phyloP scores from a whole-genome alignment of 1,284 basidiomycete genomes.

The Cryptococcus hybrid region DNA sequence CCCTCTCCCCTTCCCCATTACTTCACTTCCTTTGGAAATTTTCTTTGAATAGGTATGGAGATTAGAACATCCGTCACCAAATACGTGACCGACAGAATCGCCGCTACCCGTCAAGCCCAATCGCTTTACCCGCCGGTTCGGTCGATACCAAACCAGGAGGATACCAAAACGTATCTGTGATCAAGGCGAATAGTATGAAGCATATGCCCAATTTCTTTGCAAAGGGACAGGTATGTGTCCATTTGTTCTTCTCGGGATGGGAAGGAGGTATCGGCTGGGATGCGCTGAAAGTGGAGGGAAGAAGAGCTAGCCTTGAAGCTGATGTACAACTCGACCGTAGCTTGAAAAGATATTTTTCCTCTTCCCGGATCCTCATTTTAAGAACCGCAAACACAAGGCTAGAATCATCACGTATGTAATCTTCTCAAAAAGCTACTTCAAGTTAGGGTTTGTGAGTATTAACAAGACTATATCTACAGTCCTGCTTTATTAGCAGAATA shows the following conservation, averaged over 20 bases:
- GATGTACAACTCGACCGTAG: slow-evolving; percentile 16
- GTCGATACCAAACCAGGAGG: slow-evolving; percentile 49
- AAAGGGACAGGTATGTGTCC: slow-evolving; percentile 66
- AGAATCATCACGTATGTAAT: slow-evolving; percentile 72
- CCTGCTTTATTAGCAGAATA: slow-evolving; percentile 89
- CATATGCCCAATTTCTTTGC: slow-evolving; percentile 96
- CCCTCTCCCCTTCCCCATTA: not conserved
- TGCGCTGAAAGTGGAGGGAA: too few species aligned
- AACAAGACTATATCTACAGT: slow-evolving; percentile 16
- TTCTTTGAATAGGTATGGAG: slow-evolving; percentile 72
- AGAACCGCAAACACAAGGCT: slow-evolving; percentile 94
- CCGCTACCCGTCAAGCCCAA: slow-evolving; percentile 69
- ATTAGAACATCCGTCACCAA: slow-evolving; percentile 95
- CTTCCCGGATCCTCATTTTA: slow-evolving; percentile 99
- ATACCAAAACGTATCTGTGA: slow-evolving; percentile 91
- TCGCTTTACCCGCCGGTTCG: slow-evolving; percentile 36
- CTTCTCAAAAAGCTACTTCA: not conserved
- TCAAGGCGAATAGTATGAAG: slow-evolving; percentile 98
- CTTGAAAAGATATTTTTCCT: slow-evolving; percentile 94
- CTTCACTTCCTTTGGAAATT: not conserved
- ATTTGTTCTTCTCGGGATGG: not conserved
- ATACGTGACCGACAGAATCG: slow-evolving; percentile 93
- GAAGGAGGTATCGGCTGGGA: too few species aligned
- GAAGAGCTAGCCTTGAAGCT: too few species aligned
- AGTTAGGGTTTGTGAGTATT: not conserved